Conservation (phyloP, 805 yeast genomes). For the Scheffersomyces amazonensis region DNA sequence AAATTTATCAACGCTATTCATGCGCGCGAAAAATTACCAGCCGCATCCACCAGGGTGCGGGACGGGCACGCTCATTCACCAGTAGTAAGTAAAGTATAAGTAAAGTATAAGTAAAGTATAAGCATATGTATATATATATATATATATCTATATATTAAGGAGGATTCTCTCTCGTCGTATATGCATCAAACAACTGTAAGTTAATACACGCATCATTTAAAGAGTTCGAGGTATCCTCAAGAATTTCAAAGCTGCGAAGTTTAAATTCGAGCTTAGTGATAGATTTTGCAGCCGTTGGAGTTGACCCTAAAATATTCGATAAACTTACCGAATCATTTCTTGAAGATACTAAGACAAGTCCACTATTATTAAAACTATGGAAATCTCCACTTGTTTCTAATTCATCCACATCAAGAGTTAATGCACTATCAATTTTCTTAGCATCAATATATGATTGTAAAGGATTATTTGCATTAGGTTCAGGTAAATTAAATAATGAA, state of each 20-base stretch:
- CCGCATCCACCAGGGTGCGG: too few species aligned
- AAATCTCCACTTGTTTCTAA: slow-evolving; percentile 29
- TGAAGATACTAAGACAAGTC: slow-evolving; percentile 19
- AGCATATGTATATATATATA: too few species aligned
- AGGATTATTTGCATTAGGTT: slow-evolving; percentile 21
- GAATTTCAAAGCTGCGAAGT: slow-evolving; percentile 33
- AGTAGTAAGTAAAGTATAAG: too few species aligned
- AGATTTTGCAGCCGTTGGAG: slow-evolving; percentile 1
- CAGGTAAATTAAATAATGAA: slow-evolving; percentile 28
- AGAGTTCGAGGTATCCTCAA: slow-evolving; percentile 28
- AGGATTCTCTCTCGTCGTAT: slow-evolving; percentile 40
- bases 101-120: too few species aligned
- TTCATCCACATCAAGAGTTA: slow-evolving; percentile 31
- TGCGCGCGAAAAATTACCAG: too few species aligned
- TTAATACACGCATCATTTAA: slow-evolving; percentile 33
- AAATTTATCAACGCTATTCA: too few species aligned
- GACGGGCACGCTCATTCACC: too few species aligned
- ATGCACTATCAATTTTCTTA: slow-evolving; percentile 13
- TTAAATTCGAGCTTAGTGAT: slow-evolving; percentile 13
- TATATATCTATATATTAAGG: too few species aligned
- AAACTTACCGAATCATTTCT: slow-evolving; percentile 8
- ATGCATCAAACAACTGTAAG: slow-evolving; percentile 40
- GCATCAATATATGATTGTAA: slow-evolving; percentile 13
- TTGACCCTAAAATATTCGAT: slow-evolving; percentile 7
- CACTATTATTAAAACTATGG: slow-evolving; percentile 25